Conservation (phyloP, 2,329 filamentous ascomycete genomes). For the Penicillium sclerotigenum region DNA sequence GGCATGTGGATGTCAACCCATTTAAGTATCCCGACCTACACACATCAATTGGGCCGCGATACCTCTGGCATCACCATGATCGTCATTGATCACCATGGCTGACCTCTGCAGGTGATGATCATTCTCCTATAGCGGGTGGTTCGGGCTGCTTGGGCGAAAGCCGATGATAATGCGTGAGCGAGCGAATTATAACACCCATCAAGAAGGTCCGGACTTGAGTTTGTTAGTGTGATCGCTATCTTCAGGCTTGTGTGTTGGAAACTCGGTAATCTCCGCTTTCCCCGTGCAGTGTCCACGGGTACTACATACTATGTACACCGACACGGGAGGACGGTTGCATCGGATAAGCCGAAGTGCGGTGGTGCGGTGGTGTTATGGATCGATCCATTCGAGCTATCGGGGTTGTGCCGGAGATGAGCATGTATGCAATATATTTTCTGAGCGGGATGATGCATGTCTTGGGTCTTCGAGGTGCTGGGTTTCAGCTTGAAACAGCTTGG, state of each 20-base stretch:
- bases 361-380: not conserved
- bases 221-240: not conserved
- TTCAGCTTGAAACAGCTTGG: not conserved
- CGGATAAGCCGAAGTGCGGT: not conserved
- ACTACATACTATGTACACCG: not conserved
- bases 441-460: not conserved
- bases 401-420: not conserved
- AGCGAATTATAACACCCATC: not conserved
- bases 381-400: not conserved
- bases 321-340: not conserved
- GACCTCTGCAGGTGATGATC: not conserved
- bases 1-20: not conserved
- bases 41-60: not conserved
- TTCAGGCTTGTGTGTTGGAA: not conserved
- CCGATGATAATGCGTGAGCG: not conserved
- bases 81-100: not conserved
- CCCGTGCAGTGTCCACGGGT: not conserved
- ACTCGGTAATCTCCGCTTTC: not conserved
- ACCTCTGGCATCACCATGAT: not conserved
- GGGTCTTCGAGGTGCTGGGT: not conserved
- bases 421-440: not conserved
- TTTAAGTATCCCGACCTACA: not conserved
- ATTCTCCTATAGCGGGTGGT: not conserved
- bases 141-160: not conserved
- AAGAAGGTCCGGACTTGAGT: not conserved